These are phyloP conservation scores for Pulveroboletus ravenelii DNA, from an alignment of 768 basidiomycete species.

Conservation along the genomic window DNA sequence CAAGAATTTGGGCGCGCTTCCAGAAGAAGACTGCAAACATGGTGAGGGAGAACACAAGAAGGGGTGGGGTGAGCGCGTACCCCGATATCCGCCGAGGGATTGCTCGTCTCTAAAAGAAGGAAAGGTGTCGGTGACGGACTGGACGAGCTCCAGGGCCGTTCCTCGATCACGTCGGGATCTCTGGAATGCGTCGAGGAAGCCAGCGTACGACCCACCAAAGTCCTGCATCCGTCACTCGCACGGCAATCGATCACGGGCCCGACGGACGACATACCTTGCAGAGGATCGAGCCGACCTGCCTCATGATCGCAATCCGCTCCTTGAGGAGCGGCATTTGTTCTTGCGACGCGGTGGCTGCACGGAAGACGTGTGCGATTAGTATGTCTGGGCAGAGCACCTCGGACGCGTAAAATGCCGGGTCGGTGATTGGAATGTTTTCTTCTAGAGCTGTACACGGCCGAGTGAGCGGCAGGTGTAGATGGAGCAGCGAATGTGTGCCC, in stretches of 20 bases:
- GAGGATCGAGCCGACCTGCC: slow-evolving; percentile 70
- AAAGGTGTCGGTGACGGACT: slow-evolving; percentile 64
- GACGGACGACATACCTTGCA: slow-evolving; percentile 48
- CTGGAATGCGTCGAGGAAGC: slow-evolving; percentile 61
- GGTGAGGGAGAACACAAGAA: not conserved
- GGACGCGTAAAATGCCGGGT: slow-evolving; percentile 76
- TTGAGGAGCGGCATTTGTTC: slow-evolving; percentile 68
- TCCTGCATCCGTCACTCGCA: slow-evolving; percentile 35
- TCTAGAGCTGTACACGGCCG: slow-evolving; percentile 54
- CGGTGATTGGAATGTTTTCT: slow-evolving; percentile 70
- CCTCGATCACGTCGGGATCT: slow-evolving; percentile 47
- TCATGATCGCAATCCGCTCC: slow-evolving; percentile 72
- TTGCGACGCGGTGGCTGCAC: slow-evolving; percentile 47
- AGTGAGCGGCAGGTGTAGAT: not conserved
- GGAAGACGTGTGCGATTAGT: slow-evolving; percentile 65
- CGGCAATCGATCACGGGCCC: slow-evolving; percentile 6
- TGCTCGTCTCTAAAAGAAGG: slow-evolving; percentile 74
- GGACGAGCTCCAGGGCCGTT: slow-evolving; percentile 69
- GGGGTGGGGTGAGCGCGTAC: slow-evolving; percentile 33
- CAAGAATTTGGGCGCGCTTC: slow-evolving; percentile 89
- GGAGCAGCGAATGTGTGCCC: slow-evolving; percentile 1
- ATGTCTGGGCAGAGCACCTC: slow-evolving; percentile 64
- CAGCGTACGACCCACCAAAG: slow-evolving; percentile 67
- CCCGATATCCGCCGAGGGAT: slow-evolving; percentile 50
- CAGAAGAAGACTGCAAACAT: slow-evolving; percentile 56